These are phyloP conservation scores for Micromonas commoda DNA, from an alignment of 139 green algal genomes.

Conservation along the genomic window DNA sequence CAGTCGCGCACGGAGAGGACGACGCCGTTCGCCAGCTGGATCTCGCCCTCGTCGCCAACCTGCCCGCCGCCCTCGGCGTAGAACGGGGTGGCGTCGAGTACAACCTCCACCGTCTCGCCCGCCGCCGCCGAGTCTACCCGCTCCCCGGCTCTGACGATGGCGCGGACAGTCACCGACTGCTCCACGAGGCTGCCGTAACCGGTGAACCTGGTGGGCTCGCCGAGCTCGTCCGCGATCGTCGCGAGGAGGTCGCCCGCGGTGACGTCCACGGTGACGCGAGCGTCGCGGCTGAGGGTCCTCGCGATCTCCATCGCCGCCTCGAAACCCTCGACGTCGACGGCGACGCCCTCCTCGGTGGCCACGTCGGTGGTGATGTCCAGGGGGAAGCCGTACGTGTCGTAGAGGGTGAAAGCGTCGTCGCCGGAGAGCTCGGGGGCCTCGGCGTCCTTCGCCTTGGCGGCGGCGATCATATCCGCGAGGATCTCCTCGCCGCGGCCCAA, in stretches of 20 bases:
- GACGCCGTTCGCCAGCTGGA: constrained; percentile 35
- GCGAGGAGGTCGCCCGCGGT: constrained; percentile 41
- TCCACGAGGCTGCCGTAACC: constrained; percentile 46
- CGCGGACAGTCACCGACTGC: constrained; percentile 40
- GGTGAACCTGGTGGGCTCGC: constrained; percentile 44
- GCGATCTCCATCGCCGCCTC: constrained; percentile 50
- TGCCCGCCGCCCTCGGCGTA: constrained; percentile 84
- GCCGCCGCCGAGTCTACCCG: constrained; percentile 35
- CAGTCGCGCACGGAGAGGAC: constrained; percentile 46
- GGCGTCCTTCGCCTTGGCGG: constrained; percentile 1
- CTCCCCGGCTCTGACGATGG: constrained; percentile 53
- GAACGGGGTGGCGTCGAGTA: constrained; percentile 75
- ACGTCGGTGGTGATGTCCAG: constrained; percentile 72
- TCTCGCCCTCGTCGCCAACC: constrained; percentile 54
- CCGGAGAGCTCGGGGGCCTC: constrained; percentile 42
- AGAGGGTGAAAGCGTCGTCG: constrained; percentile 74
- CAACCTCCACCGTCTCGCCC: constrained; percentile 48
- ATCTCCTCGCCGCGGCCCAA: constrained; percentile 14
- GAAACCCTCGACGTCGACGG: constrained; percentile 58
- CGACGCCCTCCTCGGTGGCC: constrained; percentile 17
- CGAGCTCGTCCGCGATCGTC: constrained; percentile 41
- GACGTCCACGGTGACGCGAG: constrained; percentile 40
- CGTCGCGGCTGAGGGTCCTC: neutral
- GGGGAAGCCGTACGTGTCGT: constrained; percentile 83
- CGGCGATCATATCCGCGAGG: constrained; percentile 24